Evolutionary conservation across 148 eudicot species (phyloP).

Genomic region (Rhododendron ferrugineum): DNA sequence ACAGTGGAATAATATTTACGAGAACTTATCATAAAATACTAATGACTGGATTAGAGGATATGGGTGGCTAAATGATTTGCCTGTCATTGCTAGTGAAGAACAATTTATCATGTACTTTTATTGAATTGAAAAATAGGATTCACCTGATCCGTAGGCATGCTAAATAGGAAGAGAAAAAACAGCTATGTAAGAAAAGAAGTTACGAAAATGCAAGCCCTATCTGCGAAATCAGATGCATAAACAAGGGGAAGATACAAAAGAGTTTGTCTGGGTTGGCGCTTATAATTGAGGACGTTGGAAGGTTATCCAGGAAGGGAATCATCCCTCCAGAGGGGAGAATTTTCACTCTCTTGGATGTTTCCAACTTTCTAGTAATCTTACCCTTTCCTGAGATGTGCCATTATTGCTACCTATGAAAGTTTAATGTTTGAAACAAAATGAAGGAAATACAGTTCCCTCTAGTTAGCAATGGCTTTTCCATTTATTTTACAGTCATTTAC

Average conservation of each 20-base stretch:
- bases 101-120: not conserved
- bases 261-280: not conserved
- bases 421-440: not conserved
- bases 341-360: not conserved
- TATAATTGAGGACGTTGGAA: not conserved
- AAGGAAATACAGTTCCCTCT: not conserved
- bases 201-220: not conserved
- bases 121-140: not conserved
- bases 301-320: not conserved
- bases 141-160: not conserved
- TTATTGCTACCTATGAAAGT: not conserved
- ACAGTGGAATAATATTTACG: not conserved
- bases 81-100: not conserved
- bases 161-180: too few species aligned
- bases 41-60: not conserved
- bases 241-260: not conserved
- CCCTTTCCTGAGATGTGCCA: not conserved
- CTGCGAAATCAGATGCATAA: not conserved
- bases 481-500: not conserved
- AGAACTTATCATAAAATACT: not conserved
- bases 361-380: not conserved
- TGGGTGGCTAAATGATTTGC: not conserved
- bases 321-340: not conserved
- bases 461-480: not conserved
- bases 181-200: not conserved